Evolutionary conservation across 2,329 filamentous ascomycete genomes (phyloP).

Genomic region (Apiospora koreana): DNA sequence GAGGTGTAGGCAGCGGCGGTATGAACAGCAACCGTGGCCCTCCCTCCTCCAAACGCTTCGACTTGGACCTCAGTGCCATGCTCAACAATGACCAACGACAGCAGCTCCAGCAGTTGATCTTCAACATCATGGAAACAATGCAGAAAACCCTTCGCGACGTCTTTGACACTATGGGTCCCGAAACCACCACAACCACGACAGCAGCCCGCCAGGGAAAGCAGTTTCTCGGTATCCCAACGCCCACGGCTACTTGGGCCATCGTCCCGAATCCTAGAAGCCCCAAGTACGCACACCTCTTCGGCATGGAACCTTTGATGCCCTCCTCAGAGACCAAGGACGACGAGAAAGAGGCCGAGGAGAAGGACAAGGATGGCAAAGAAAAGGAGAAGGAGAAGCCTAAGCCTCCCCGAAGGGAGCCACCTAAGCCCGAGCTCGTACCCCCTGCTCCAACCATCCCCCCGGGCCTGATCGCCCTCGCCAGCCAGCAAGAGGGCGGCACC

Average conservation of each 20-base stretch:
- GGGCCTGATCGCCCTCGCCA: background rate
- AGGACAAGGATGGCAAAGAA: constrained; percentile 6
- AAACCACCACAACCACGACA: constrained; percentile 24
- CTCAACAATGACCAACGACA: constrained; percentile 49
- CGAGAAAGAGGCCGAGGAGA: constrained; percentile 24
- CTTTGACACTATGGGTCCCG: constrained; percentile 48
- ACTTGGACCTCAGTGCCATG: constrained; percentile 53
- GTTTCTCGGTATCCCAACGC: constrained; percentile 28
- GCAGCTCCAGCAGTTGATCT: constrained; percentile 54
- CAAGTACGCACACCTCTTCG: constrained; percentile 29
- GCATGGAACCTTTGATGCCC: constrained; percentile 24
- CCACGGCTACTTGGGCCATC: constrained; percentile 29
- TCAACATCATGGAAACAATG: constrained; percentile 56
- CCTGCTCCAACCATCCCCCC: constrained; percentile 11
- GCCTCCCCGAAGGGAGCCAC: background rate
- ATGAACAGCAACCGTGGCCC: background rate
- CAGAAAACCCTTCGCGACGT: constrained; percentile 51
- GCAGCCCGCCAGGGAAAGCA: constrained; percentile 25
- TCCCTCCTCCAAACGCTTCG: constrained; percentile 38
- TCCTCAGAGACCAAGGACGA: constrained; percentile 17
- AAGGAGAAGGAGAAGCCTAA: constrained; percentile 5
- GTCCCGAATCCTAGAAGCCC: constrained; percentile 37
- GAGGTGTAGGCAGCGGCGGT: background rate
- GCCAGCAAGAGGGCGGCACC: constrained; percentile 12
- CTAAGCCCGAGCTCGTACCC: constrained; percentile 30